phyloP scores from a whole-genome alignment of 139 green algal species.

The Choricystis sp. region DNA sequence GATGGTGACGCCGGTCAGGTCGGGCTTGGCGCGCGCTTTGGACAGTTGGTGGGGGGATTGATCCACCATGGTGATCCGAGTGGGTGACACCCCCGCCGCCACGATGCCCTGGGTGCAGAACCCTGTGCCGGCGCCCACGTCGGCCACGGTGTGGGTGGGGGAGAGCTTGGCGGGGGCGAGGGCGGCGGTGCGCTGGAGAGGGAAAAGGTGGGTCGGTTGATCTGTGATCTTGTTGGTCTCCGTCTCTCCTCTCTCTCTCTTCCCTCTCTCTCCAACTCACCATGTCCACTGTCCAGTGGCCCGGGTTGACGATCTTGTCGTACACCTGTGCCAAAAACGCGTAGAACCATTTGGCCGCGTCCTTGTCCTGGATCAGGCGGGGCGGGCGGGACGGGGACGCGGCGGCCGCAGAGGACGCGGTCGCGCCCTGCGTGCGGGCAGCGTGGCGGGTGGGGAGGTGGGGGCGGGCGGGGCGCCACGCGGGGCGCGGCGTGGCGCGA shows the following conservation, averaged over 20 bases:
- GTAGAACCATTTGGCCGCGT: slow-evolving; percentile 74
- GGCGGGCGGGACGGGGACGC: background rate
- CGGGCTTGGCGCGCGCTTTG: slow-evolving; percentile 70
- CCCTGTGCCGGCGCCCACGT: slow-evolving; percentile 84
- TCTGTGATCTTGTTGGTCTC: no score
- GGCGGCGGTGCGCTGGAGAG: slow-evolving; percentile 67
- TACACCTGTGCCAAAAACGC: slow-evolving; percentile 74
- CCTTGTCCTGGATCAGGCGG: slow-evolving; percentile 81
- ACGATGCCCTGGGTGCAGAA: slow-evolving; percentile 87
- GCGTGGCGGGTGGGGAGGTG: background rate
- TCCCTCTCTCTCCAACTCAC: no score
- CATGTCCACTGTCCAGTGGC: slow-evolving; percentile 93
- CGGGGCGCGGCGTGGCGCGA: background rate
- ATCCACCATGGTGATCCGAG: slow-evolving; percentile 85
- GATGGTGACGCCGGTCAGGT: slow-evolving; percentile 78
- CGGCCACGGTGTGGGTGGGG: slow-evolving; percentile 55
- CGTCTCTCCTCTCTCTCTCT: no score
- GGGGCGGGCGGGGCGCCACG: no score
- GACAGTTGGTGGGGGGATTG: slow-evolving; percentile 85
- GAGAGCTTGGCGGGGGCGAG: slow-evolving; percentile 63
- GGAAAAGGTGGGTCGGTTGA: no score
- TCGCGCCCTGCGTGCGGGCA: no score
- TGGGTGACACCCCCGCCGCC: slow-evolving; percentile 29
- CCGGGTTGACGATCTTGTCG: slow-evolving; percentile 74
- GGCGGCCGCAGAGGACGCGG: background rate